Percentiles rank a stretch among this genome's conserved stretches.
Conservation (phyloP, 768 basidiomycete species). For the Crassisporium funariophilum region DNA sequence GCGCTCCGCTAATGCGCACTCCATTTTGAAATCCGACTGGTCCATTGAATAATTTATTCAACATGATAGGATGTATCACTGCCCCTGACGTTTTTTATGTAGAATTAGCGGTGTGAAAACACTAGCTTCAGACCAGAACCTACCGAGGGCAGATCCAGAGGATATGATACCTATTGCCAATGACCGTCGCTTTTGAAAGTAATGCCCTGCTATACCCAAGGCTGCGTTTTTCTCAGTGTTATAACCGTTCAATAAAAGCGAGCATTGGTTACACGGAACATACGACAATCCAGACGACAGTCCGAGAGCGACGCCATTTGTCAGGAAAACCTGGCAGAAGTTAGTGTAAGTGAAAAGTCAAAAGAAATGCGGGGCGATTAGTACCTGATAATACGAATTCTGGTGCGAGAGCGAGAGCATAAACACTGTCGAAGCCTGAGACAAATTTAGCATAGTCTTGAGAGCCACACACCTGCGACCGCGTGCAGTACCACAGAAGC, state of each 20-base stretch:
- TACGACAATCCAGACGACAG: slow-evolving; percentile 51
- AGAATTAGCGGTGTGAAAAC: neutral
- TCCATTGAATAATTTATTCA: slow-evolving; percentile 48
- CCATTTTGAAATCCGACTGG: slow-evolving; percentile 41
- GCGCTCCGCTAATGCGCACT: slow-evolving; percentile 39
- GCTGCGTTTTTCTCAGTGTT: slow-evolving; percentile 19
- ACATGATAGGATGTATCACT: slow-evolving; percentile 57
- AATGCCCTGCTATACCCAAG: slow-evolving; percentile 52
- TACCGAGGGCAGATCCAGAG: slow-evolving; percentile 34
- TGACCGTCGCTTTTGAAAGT: slow-evolving; percentile 48
- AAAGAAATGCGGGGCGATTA: neutral
- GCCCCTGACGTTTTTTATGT: slow-evolving; percentile 37
- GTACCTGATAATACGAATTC: slow-evolving; percentile 38
- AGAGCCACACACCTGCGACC: slow-evolving; percentile 26
- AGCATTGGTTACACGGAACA: slow-evolving; percentile 31
- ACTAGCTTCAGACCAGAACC: neutral
- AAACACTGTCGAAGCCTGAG: slow-evolving; percentile 26
- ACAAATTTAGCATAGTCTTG: neutral
- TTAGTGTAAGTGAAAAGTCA: neutral
- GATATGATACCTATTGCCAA: slow-evolving; percentile 54
- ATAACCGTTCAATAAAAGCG: neutral
- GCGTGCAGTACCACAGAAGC: slow-evolving; percentile 23
- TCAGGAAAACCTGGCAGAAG: slow-evolving; percentile 47
- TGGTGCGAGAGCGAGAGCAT: slow-evolving; percentile 35
- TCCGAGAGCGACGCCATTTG: slow-evolving; percentile 51